These are phyloP conservation scores for Xylaria venustula DNA, from an alignment of 495 filamentous ascomycete genomes.

Conservation along the genomic window DNA sequence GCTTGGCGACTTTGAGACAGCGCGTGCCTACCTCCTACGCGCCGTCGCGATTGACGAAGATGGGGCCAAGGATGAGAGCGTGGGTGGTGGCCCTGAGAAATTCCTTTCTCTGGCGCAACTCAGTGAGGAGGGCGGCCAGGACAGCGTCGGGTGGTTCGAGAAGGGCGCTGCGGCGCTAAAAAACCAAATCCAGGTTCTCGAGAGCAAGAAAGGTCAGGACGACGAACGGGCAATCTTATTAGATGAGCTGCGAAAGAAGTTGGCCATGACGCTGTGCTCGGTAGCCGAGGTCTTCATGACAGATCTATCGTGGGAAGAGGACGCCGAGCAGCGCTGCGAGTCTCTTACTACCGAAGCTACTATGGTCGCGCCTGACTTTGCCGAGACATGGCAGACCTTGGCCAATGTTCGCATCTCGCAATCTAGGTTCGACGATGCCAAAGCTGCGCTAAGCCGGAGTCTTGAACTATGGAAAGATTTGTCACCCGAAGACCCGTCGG, in stretches of 20 bases:
- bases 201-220: constrained; percentile 18
- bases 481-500: constrained; percentile 57
- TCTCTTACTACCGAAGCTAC: constrained; percentile 82
- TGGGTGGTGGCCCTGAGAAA: constrained; percentile 85
- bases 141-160: constrained; percentile 86
- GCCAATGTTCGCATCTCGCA: constrained; percentile 94
- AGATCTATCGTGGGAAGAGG: constrained; percentile 86
- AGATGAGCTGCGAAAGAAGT: constrained; percentile 70
- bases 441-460: constrained; percentile 71
- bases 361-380: constrained; percentile 66
- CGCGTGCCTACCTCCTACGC: constrained; percentile 63
- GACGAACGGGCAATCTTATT: constrained; percentile 45
- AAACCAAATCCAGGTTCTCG: constrained; percentile 58
- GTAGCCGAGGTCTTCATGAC: constrained; percentile 98
- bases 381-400: constrained; percentile 88
- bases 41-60: constrained; percentile 73
- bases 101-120: constrained; percentile 96
- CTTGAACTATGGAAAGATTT: constrained; percentile 76
- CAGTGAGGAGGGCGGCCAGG: constrained; percentile 77
- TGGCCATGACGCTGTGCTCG: constrained; percentile 84
- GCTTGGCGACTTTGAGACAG: constrained; percentile 71
- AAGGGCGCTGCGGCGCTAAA: constrained; percentile 71
- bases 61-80: constrained; percentile 58
- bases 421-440: constrained; percentile 69
- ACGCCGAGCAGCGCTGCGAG: constrained; percentile 85